These are phyloP conservation scores for Phaseolus coccineus DNA, from an alignment of 331 rosid genomes.

Conservation along the genomic window DNA sequence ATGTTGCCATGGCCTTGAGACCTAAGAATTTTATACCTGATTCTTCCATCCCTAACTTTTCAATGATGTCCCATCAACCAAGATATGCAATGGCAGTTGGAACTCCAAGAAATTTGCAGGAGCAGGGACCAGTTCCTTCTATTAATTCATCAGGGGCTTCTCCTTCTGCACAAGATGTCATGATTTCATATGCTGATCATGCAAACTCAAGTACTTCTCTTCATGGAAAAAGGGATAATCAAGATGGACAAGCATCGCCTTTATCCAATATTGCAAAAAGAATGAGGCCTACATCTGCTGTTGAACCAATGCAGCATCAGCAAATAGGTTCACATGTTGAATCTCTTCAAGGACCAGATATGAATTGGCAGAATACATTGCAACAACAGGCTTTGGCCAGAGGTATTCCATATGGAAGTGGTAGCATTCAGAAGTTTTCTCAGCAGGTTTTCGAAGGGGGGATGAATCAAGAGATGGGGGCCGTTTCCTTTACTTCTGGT, in stretches of 20 bases:
- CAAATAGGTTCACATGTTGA: conserved; percentile 65
- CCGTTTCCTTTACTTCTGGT: conserved; percentile 63
- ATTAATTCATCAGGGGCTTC: conserved; percentile 62
- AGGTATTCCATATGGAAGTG: conserved; percentile 66
- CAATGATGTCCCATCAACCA: conserved; percentile 61
- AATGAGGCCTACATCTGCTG: conserved; percentile 60
- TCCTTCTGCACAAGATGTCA: conserved; percentile 72
- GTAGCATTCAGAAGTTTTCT: conserved; percentile 73
- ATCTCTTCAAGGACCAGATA: conserved; percentile 72
- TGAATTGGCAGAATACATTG: conserved; percentile 80
- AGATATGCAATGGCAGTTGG: conserved; percentile 77
- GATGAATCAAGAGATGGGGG: conserved; percentile 68
- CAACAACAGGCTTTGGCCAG: conserved; percentile 75
- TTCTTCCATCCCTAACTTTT: conserved; percentile 66
- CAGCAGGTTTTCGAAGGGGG: conserved; percentile 79
- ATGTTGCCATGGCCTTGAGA: conserved; percentile 59
- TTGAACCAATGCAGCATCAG: conserved; percentile 75
- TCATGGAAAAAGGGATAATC: conserved; percentile 80
- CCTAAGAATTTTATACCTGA: conserved; percentile 66
- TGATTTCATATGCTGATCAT: conserved; percentile 68
- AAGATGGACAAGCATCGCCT: conserved; percentile 79
- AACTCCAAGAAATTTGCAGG: conserved; percentile 75
- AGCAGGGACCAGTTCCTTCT: conserved; percentile 64
- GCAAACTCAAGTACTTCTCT: conserved; percentile 59
- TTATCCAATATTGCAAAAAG: conserved; percentile 72